A percentile compares a stretch with the other conserved stretches of the same genome.
Evolutionary conservation across 1,139 yeast species (phyloP).

Genomic region (Geotrichum fermentans): DNA sequence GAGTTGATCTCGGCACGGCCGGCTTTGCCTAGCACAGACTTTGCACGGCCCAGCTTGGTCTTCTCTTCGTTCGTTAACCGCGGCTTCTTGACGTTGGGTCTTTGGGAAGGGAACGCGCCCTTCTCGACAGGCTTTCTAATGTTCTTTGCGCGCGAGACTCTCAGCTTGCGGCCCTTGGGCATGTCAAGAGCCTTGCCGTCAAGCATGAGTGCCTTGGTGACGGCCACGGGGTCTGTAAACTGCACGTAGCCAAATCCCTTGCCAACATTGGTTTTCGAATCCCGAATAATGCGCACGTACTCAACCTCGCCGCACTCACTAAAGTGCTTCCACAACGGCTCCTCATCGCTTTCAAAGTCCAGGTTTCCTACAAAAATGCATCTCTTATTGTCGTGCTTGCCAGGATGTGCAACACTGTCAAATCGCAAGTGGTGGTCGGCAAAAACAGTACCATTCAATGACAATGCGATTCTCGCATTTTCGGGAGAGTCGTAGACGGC

Average conservation of each 20-base stretch:
- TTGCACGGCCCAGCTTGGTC: conserved; percentile 77
- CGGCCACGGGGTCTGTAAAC: conserved; percentile 74
- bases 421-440: conserved; percentile 76
- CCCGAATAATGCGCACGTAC: conserved; percentile 85
- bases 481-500: conserved; percentile 62
- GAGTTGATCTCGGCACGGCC: conserved; percentile 60
- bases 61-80: conserved; percentile 45
- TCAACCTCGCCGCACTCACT: conserved; percentile 62
- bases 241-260: conserved; percentile 97
- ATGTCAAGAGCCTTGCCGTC: conserved; percentile 56
- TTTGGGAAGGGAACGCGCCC: conserved; percentile 20
- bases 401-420: conserved; percentile 88
- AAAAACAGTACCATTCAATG: conserved; percentile 64
- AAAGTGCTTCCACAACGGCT: conserved; percentile 81
- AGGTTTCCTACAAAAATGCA: conserved; percentile 91
- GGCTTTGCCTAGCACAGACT: conserved; percentile 67
- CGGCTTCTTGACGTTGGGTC: conserved; percentile 20
- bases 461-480: conserved; percentile 50
- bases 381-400: conserved; percentile 75
- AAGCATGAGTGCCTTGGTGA: conserved; percentile 73
- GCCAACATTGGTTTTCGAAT: conserved; percentile 88
- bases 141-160: conserved; percentile 74
- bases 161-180: conserved; percentile 55
- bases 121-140: conserved; percentile 45
- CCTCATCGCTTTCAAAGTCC: conserved; percentile 90